A percentile compares a stretch with the other conserved stretches of the same genome.
phyloP scores from a whole-genome alignment of 305 asterid species.

The Fraxinus albicans region DNA sequence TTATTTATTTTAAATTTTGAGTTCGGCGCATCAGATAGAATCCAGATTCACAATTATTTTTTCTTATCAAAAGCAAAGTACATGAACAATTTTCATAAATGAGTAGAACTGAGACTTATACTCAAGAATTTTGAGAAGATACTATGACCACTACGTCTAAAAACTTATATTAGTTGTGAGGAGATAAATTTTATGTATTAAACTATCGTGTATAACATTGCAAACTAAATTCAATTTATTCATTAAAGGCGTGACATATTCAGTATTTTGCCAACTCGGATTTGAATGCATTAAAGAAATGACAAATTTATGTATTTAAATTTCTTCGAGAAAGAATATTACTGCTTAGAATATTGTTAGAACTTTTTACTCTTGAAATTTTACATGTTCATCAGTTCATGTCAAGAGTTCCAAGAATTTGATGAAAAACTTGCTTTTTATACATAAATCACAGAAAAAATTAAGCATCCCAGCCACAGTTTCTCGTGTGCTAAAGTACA shows the following conservation, averaged over 20 bases:
- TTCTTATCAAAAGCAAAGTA: background rate
- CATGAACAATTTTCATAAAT: background rate
- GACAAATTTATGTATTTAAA: background rate
- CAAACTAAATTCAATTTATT: background rate
- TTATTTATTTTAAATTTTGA: background rate
- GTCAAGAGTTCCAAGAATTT: background rate
- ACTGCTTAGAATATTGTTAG: background rate
- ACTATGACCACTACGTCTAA: background rate
- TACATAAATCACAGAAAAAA: constrained; percentile 11
- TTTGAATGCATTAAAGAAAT: background rate
- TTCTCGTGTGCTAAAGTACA: constrained; percentile 21
- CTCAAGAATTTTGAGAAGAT: background rate
- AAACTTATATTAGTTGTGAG: background rate
- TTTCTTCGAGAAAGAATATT: background rate
- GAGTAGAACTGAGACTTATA: background rate
- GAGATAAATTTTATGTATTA: background rate
- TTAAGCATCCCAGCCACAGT: constrained; percentile 30
- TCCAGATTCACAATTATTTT: background rate
- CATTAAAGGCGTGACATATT: background rate
- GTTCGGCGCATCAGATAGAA: background rate
- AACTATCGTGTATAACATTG: background rate
- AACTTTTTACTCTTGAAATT: background rate
- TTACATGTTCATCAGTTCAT: background rate
- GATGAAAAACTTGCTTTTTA: background rate
- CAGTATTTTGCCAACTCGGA: background rate